Percentiles rank a stretch among this genome's conserved stretches.
Conservation (phyloP, 805 yeast species). For the Dipodascopsis uninucleata region DNA sequence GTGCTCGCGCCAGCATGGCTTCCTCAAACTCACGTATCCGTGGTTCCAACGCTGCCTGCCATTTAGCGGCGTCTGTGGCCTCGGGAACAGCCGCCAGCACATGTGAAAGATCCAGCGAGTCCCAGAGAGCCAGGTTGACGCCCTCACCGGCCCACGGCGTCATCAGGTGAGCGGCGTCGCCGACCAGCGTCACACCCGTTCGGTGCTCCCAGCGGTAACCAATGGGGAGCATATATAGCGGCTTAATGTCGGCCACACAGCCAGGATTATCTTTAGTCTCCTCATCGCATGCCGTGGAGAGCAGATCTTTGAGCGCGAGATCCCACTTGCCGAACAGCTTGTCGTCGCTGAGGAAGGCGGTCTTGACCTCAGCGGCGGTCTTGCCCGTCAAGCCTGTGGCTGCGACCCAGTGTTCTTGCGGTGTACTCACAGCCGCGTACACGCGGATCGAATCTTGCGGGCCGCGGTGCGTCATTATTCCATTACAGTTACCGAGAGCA, state of each 20-base stretch:
- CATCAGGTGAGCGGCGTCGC: conserved; percentile 1
- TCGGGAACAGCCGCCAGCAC: background rate
- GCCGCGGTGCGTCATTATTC: background rate
- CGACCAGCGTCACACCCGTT: background rate
- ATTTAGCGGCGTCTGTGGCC: background rate
- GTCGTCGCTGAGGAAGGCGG: background rate
- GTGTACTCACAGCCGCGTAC: background rate
- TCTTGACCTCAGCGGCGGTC: background rate
- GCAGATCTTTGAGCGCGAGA: background rate
- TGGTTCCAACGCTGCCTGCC: background rate
- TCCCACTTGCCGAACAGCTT: background rate
- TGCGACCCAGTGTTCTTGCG: background rate
- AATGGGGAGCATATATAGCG: background rate
- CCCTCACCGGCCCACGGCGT: conserved; percentile 1
- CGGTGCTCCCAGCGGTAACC: conserved; percentile 1
- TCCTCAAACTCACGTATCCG: background rate
- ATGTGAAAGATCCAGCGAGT: background rate
- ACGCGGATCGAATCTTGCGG: background rate
- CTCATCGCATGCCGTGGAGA: background rate
- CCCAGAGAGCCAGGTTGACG: background rate
- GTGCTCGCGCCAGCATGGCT: background rate
- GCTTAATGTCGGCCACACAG: background rate
- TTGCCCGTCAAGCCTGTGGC: background rate
- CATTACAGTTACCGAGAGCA: background rate
- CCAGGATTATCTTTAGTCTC: background rate